phyloP scores from a whole-genome alignment of 2,329 filamentous ascomycete species.

The Capronia americana region DNA sequence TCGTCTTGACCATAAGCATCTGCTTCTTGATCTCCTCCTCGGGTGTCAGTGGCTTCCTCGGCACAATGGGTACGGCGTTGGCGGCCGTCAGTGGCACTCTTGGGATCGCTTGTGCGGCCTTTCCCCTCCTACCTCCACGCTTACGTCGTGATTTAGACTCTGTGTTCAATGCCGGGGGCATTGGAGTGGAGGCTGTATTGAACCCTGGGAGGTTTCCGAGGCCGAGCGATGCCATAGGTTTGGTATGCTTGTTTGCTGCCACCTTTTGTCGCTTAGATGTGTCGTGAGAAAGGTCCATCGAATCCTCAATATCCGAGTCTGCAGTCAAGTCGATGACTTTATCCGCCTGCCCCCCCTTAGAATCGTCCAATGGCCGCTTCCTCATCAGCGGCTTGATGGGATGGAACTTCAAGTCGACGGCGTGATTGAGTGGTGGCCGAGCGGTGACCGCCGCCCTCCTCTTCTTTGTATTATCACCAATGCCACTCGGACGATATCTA shows the following conservation, averaged over 20 bases:
- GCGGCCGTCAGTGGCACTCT: conserved; percentile 9
- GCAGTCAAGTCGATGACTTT: conserved; percentile 23
- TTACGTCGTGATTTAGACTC: background rate
- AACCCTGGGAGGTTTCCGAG: background rate
- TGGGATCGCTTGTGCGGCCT: background rate
- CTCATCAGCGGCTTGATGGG: conserved; percentile 26
- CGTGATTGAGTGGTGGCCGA: conserved; percentile 5
- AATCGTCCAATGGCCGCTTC: conserved; percentile 15
- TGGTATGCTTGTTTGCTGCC: background rate
- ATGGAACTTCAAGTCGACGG: conserved; percentile 23
- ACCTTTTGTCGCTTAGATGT: conserved; percentile 27
- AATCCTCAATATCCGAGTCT: conserved; percentile 4
- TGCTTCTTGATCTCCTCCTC: conserved; percentile 22
- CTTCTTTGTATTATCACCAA: conserved; percentile 33
- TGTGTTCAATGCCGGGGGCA: background rate
- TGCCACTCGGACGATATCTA: conserved; percentile 36
- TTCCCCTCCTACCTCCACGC: background rate
- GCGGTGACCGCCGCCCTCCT: conserved; percentile 25
- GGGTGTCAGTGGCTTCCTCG: background rate
- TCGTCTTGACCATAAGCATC: conserved; percentile 29
- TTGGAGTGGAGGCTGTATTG: background rate
- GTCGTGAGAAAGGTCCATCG: background rate
- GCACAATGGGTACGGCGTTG: background rate
- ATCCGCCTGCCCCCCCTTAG: conserved; percentile 14
- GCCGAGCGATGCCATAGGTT: background rate